A percentile compares a stretch with the other conserved stretches of the same genome.
Conservation (phyloP, 495 filamentous ascomycete species). For the Lasiosphaeria miniovina region DNA sequence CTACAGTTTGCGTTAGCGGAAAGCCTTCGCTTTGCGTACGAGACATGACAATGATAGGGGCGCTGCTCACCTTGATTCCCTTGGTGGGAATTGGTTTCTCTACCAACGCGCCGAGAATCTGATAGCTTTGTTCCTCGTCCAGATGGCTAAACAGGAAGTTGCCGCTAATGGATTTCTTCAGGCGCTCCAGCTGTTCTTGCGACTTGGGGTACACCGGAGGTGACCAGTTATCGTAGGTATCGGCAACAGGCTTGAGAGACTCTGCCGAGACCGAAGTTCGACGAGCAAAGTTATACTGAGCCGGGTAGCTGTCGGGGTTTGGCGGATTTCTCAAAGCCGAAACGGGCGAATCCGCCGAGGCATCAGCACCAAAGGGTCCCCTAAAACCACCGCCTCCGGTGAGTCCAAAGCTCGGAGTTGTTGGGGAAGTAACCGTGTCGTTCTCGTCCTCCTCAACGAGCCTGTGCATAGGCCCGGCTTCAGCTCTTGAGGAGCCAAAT, state of each 20-base stretch:
- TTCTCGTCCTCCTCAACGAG: slow-evolving; percentile 61
- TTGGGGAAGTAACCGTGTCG: slow-evolving; percentile 55
- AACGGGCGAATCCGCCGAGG: slow-evolving; percentile 35
- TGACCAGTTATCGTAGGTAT: slow-evolving; percentile 82
- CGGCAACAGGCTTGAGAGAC: slow-evolving; percentile 83
- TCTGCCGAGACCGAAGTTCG: slow-evolving; percentile 97
- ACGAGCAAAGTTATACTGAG: slow-evolving; percentile 88
- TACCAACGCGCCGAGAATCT: slow-evolving; percentile 85
- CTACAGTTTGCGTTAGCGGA: slow-evolving; percentile 27
- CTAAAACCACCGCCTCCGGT: slow-evolving; percentile 33
- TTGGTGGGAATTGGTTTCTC: slow-evolving; percentile 95
- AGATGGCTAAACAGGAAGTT: slow-evolving; percentile 96
- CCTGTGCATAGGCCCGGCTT: slow-evolving; percentile 44
- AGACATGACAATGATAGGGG: background rate
- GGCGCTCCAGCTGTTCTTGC: slow-evolving; percentile 70
- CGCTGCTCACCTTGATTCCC: slow-evolving; percentile 68
- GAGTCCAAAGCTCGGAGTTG: slow-evolving; percentile 47
- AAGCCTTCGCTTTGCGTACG: background rate
- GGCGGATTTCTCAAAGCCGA: slow-evolving; percentile 41
- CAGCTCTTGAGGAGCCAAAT: slow-evolving; percentile 40
- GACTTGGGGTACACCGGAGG: slow-evolving; percentile 83
- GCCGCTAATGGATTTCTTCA: slow-evolving; percentile 75
- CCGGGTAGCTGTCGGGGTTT: slow-evolving; percentile 71
- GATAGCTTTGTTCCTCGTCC: slow-evolving; percentile 83
- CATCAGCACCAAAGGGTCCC: slow-evolving; percentile 49